Evolutionary conservation across 2,329 filamentous ascomycete species (phyloP), one percentile per base, ranked within the genome.

Genomic region (Alternaria hordeiaustralica): DNA sequence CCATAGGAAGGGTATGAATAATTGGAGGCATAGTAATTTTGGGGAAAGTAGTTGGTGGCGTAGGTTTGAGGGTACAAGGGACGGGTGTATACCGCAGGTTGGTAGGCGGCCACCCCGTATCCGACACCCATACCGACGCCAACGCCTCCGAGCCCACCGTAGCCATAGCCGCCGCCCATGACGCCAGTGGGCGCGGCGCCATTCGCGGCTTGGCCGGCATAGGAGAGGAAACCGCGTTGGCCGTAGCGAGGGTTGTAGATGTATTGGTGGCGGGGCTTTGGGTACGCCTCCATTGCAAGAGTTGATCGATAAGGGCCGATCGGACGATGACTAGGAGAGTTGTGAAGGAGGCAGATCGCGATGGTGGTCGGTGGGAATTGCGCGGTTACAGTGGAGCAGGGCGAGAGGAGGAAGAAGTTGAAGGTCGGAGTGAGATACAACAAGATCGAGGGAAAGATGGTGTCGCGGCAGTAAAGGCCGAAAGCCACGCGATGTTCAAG

Each of bases 211-310:
- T 77, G 75, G 49, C 72, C 70, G 26, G 68, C 71, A 44, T 76
- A 73, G 58, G 62, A 70, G 57, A 76, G 64, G 44, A 73, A 58
- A 41, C 75, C 75, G 47, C 75, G 74, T 43, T 72, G 73, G 51
- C 71, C 72, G 36, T 73, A 71, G 46, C 73, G 73, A 7, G 76
- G 75, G 1, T 67, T 71, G 58, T 76, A 77, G 49, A 73, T 65
- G 63, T 77, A 79, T 15, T 74, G 68, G 26, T 79, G 75, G 58
- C 76, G 76, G 20, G 75, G 74, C 53, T 75, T 74, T 25, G 71
- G 75, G 36, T 65, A 71, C 13, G 54, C 69, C 51, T 72, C 74
- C 67, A 66, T 75, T 53, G 46, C 56, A 41, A 50, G 26, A 51
- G 55, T 46, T 47, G 41, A 30, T 7, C 15, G 5, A 13, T 20